Evolutionary conservation across 192 early-diverging fungal species (phyloP).

Genomic region (Gigaspora rosea): DNA sequence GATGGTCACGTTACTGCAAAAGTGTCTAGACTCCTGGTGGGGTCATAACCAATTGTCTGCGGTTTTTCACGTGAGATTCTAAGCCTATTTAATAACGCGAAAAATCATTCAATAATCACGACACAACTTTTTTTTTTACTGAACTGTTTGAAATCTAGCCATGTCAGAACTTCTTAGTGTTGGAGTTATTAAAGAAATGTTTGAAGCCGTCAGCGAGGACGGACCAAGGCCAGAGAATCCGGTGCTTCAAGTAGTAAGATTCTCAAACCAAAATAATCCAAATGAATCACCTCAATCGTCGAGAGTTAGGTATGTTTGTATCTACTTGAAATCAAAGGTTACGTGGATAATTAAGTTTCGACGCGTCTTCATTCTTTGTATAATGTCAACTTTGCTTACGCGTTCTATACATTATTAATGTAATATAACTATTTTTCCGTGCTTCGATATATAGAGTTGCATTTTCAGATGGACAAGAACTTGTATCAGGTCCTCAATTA

Average conservation of each 20-base stretch:
- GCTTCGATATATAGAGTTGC: not conserved
- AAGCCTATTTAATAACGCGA: too few species aligned
- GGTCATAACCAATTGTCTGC: too few species aligned
- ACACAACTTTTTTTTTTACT: too few species aligned
- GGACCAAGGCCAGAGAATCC: not conserved
- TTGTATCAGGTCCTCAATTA: not conserved
- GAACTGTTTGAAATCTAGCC: too few species aligned
- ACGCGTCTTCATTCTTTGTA: not conserved
- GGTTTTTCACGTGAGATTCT: too few species aligned
- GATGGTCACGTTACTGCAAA: too few species aligned
- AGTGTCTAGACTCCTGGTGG: too few species aligned
- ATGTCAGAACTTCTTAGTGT: not conserved
- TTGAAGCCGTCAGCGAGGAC: not conserved
- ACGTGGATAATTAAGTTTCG: not conserved
- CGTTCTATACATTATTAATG: not conserved
- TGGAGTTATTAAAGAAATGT: not conserved
- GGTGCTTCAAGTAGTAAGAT: not conserved
- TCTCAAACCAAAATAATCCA: not conserved
- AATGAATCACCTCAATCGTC: not conserved
- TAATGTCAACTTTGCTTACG: not conserved
- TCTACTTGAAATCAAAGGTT: not conserved
- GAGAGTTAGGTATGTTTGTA: not conserved
- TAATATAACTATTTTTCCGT: not conserved
- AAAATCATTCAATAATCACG: too few species aligned
- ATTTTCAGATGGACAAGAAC: not conserved